Percentiles rank a stretch among this genome's conserved stretches.
These are phyloP conservation scores for Tricholomella constricta DNA, from an alignment of 768 basidiomycete genomes.

Conservation along the genomic window DNA sequence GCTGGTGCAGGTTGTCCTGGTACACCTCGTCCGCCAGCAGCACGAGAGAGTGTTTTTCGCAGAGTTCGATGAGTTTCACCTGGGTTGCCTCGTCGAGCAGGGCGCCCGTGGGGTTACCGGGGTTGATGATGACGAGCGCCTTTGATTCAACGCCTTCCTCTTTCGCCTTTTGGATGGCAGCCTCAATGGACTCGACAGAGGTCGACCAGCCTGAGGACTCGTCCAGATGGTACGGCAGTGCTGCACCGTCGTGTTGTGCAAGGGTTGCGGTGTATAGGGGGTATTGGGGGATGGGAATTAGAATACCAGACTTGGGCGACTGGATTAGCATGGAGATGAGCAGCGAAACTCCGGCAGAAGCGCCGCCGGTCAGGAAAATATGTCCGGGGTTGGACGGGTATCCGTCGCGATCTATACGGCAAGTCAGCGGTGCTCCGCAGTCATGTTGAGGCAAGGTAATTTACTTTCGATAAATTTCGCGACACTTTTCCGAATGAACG, in stretches of 20 bases:
- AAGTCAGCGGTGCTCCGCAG: slow-evolving; percentile 8
- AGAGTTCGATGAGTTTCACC: slow-evolving; percentile 75
- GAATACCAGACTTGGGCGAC: slow-evolving; percentile 67
- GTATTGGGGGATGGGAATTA: slow-evolving; percentile 98
- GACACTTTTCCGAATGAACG: slow-evolving; percentile 83
- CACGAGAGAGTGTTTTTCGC: slow-evolving; percentile 82
- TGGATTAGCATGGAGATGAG: slow-evolving; percentile 80
- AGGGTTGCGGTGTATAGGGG: slow-evolving; percentile 96
- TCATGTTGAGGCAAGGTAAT: slow-evolving; percentile 19
- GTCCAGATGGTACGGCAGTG: slow-evolving; percentile 88
- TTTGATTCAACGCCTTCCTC: slow-evolving; percentile 66
- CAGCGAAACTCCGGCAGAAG: slow-evolving; percentile 91
- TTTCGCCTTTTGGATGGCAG: slow-evolving; percentile 65
- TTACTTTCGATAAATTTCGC: slow-evolving; percentile 87
- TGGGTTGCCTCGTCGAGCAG: slow-evolving; percentile 75
- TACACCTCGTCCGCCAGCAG: slow-evolving; percentile 99
- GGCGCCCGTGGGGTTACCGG: slow-evolving; percentile 95
- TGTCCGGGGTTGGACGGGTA: slow-evolving; percentile 77
- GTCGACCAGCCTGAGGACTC: slow-evolving; percentile 85
- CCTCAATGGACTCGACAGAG: slow-evolving; percentile 63
- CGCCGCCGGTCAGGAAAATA: slow-evolving; percentile 95
- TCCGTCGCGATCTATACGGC: slow-evolving; percentile 78
- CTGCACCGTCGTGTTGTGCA: slow-evolving; percentile 77
- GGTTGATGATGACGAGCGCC: slow-evolving; percentile 96
- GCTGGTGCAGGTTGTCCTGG: slow-evolving; percentile 86